phyloP scores from a whole-genome alignment of 148 eudicot genomes.

The Spergularia bocconei region DNA sequence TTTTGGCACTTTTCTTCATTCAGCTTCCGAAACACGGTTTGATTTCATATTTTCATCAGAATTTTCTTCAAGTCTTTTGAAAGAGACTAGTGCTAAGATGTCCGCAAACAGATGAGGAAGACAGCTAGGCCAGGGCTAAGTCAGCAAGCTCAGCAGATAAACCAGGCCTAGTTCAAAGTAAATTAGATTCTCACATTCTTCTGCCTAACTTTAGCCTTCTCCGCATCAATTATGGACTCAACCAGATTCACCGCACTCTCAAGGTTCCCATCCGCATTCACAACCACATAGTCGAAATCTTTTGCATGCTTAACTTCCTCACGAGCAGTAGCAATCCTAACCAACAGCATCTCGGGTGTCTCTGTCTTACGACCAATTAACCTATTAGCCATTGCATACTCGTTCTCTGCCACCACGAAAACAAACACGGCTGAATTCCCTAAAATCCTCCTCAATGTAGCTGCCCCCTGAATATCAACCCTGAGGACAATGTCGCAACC shows the following conservation, averaged over 20 bases:
- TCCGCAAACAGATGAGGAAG: conserved; percentile 19
- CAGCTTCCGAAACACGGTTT: not conserved
- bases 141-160: conserved; percentile 22
- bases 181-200: conserved; percentile 52
- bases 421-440: conserved; percentile 67
- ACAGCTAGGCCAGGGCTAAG: conserved; percentile 15
- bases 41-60: not conserved
- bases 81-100: not conserved
- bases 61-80: not conserved
- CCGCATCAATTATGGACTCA: conserved; percentile 84
- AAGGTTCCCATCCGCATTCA: conserved; percentile 75
- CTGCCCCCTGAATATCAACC: conserved; percentile 88
- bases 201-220: conserved; percentile 79
- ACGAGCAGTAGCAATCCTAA: conserved; percentile 80
- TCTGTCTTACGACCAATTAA: conserved; percentile 82
- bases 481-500: conserved; percentile 86
- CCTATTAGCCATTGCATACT: conserved; percentile 77
- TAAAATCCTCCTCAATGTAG: conserved; percentile 69
- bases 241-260: conserved; percentile 65
- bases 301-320: conserved; percentile 72
- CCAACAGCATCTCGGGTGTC: conserved; percentile 60
- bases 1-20: not conserved
- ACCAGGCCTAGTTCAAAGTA: not conserved
- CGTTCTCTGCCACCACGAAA: conserved; percentile 83
- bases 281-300: conserved; percentile 86